Conservation (phyloP, 2,329 filamentous ascomycete species). For the Raffaelea ambrosiae region DNA sequence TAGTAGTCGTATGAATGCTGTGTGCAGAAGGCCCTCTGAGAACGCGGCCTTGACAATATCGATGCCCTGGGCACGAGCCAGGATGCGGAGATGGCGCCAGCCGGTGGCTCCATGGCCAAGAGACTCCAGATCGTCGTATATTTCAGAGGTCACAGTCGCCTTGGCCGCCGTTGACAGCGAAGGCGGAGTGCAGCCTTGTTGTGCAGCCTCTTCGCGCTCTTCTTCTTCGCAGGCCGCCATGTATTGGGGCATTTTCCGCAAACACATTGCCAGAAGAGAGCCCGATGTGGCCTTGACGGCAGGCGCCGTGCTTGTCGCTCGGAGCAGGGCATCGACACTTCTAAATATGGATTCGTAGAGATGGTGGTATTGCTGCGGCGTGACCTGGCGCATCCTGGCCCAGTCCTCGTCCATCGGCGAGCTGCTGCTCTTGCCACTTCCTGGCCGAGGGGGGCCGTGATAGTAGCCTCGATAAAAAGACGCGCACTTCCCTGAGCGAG, state of each 20-base stretch:
- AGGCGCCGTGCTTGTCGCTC: constrained; percentile 23
- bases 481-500: background rate
- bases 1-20: constrained; percentile 29
- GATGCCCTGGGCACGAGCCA: constrained; percentile 39
- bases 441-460: background rate
- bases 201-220: constrained; percentile 28
- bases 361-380: constrained; percentile 20
- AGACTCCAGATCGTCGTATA: constrained; percentile 40
- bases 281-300: constrained; percentile 11
- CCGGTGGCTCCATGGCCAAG: constrained; percentile 29
- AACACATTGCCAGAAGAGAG: constrained; percentile 40
- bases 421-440: constrained; percentile 1
- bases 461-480: constrained; percentile 4
- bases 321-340: constrained; percentile 34
- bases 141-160: constrained; percentile 29
- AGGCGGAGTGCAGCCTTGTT: constrained; percentile 25
- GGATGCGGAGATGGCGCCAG: constrained; percentile 35
- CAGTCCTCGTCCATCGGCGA: constrained; percentile 25
- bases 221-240: constrained; percentile 35
- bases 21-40: constrained; percentile 30
- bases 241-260: constrained; percentile 38
- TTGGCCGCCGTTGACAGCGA: constrained; percentile 24
- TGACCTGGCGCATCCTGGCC: constrained; percentile 21
- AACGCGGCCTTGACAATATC: constrained; percentile 33
- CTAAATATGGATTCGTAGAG: constrained; percentile 37